A percentile compares a stretch with the other conserved stretches of the same genome.
Conservation (phyloP, 73 alveolate genomes). For the Paramecium biaurelia region DNA sequence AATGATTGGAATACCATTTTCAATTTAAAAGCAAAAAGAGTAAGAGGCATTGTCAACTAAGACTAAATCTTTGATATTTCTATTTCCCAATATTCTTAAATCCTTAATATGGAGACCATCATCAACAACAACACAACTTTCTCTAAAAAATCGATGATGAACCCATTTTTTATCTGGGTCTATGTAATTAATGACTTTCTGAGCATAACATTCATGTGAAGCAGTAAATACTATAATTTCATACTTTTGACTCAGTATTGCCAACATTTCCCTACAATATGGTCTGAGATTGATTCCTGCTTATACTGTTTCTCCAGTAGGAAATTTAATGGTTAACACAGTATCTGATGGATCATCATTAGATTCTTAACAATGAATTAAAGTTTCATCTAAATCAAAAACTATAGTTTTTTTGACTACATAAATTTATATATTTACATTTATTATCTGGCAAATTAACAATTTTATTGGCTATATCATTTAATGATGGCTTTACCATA, state of each 20-base stretch:
- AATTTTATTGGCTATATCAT: not conserved
- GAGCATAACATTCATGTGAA: slow-evolving; percentile 92
- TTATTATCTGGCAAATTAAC: slow-evolving; percentile 44
- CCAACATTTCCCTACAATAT: slow-evolving; percentile 82
- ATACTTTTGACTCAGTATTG: slow-evolving; percentile 74
- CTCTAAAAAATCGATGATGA: slow-evolving; percentile 88
- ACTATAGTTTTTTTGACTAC: slow-evolving; percentile 66
- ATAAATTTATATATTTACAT: slow-evolving; percentile 18
- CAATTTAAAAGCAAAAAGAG: slow-evolving; percentile 86
- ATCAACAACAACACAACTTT: slow-evolving; percentile 86
- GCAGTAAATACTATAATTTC: slow-evolving; percentile 94
- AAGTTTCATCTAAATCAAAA: slow-evolving; percentile 62
- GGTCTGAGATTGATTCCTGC: slow-evolving; percentile 95
- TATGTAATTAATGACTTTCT: slow-evolving; percentile 86
- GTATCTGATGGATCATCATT: slow-evolving; percentile 61
- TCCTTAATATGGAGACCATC: slow-evolving; percentile 93
- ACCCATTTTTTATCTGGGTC: slow-evolving; percentile 91
- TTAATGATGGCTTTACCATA: not conserved
- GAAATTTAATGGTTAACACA: slow-evolving; percentile 37
- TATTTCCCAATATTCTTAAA: slow-evolving; percentile 83
- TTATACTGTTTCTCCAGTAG: slow-evolving; percentile 59
- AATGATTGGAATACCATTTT: slow-evolving; percentile 86
- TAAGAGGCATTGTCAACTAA: slow-evolving; percentile 93
- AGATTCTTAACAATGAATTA: slow-evolving; percentile 52
- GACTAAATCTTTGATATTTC: slow-evolving; percentile 82